Evolutionary conservation across 2,329 filamentous ascomycete species (phyloP), one percentile per base, ranked within the genome.

Genomic region (Emergomyces pasteurianus): DNA sequence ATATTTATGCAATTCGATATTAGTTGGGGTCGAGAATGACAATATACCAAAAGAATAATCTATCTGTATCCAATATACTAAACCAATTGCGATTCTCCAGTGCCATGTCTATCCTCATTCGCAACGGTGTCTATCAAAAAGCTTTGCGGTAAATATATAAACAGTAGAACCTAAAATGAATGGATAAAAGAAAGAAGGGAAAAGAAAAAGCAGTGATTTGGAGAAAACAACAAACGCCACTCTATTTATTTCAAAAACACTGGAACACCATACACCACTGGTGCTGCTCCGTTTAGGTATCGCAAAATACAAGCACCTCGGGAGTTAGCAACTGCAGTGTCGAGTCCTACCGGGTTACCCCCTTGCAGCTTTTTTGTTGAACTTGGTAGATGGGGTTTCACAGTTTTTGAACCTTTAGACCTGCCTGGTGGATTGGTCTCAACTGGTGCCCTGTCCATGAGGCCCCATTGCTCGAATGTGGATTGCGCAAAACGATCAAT

Each of bases 201-300:
- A 21, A 14, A 8, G 6, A 49, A 28, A 28, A 49, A 28, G 46
- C 0, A 12, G 28, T 54, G 23, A 54, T 1, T 54, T 18, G 9
- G 2, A 2, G 23, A 34, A 57, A 57, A 28, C 16, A 46, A 34
- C 7, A 6, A n/a, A n/a, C n/a, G n/a, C n/a, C 31, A 14, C 16
- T 28, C 52, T 64, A 1, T 38, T 38, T 68, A 75, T 60, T 69
- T 75, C 65, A 96, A 79, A 75, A 91, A 96, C 64, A 96, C 90
- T 36, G 94, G 94, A 71, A 99, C 87, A 18, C 94, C 94, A 77
- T 97, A 99, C 59, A 97, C 87, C 65, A 94, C 92, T 28, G 94
- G 90, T 43, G 92, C 91, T 12, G 92, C 94, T 0, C 91, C 94
- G 68, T 96, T 99, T 67, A 99, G 78, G 77, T 96, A 97, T 71